Conservation (phyloP, 73 alveolate species). For the Symbiodinium natans region DNA sequence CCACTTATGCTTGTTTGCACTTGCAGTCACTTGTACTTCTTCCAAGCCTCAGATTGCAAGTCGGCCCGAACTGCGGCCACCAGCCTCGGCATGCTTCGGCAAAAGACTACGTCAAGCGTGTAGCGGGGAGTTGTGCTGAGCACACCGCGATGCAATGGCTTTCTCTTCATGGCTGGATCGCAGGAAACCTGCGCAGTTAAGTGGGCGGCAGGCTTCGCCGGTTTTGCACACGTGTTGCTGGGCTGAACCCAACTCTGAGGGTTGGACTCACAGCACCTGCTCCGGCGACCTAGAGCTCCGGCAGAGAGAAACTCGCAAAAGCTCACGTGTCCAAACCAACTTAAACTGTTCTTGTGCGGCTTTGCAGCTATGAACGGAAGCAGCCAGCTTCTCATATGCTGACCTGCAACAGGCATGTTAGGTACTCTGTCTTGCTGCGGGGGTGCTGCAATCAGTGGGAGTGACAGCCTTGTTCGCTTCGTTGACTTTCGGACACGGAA, state of each 20-base stretch:
- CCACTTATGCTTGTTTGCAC: background rate
- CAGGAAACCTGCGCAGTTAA: slow-evolving; percentile 6
- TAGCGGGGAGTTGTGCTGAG: background rate
- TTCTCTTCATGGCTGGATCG: background rate
- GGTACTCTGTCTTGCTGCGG: background rate
- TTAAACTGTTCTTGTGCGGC: background rate
- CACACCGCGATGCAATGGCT: background rate
- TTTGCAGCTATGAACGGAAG: slow-evolving; percentile 36
- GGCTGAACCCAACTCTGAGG: no score
- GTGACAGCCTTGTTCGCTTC: background rate
- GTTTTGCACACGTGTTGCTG: no score
- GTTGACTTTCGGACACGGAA: background rate
- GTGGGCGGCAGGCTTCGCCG: no score
- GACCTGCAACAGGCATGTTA: background rate
- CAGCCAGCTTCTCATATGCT: slow-evolving; percentile 79
- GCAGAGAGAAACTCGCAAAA: background rate
- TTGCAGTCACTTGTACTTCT: background rate
- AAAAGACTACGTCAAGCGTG: no score
- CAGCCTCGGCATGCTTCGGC: background rate
- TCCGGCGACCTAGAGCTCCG: background rate
- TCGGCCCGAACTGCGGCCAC: slow-evolving; percentile 52
- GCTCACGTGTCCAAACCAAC: no score
- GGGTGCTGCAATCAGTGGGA: background rate
- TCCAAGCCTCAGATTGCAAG: background rate
- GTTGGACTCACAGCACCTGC: background rate